Conservation (phyloP, 179 eudicot genomes). For the Monotropa hypopitys region DNA sequence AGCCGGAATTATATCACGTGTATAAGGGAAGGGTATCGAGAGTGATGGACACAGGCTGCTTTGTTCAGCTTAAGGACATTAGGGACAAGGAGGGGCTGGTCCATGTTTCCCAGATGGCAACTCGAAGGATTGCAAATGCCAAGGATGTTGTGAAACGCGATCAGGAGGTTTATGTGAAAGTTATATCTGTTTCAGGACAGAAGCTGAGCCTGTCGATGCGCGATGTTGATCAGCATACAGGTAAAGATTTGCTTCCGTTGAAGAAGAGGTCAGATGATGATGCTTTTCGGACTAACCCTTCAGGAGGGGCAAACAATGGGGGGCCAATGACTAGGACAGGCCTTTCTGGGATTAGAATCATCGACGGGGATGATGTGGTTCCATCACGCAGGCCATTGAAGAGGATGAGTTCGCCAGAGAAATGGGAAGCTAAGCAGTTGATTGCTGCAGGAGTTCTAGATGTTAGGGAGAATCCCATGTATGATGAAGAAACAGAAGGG, state of each 20-base stretch:
- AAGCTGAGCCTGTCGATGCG: conserved; percentile 58
- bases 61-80: conserved; percentile 55
- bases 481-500: conserved; percentile 71
- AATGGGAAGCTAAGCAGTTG: conserved; percentile 85
- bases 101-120: conserved; percentile 81
- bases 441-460: conserved; percentile 82
- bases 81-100: conserved; percentile 81
- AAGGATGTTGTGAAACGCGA: conserved; percentile 79
- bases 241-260: conserved; percentile 65
- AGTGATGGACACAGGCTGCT: conserved; percentile 75
- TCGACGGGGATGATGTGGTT: conserved; percentile 42
- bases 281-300: conserved; percentile 42
- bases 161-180: conserved; percentile 80
- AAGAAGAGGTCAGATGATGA: conserved; percentile 43
- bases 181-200: conserved; percentile 55
- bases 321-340: conserved; percentile 51
- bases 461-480: conserved; percentile 57
- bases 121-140: conserved; percentile 50
- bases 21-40: conserved; percentile 78
- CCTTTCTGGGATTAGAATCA: conserved; percentile 63
- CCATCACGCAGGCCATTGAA: conserved; percentile 67
- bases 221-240: conserved; percentile 83
- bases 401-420: conserved; percentile 90
- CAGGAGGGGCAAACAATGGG: conserved; percentile 17
- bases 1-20: conserved; percentile 50